These are phyloP conservation scores for Ustilago loliicola DNA, from an alignment of 1,284 basidiomycete genomes.

Conservation along the genomic window DNA sequence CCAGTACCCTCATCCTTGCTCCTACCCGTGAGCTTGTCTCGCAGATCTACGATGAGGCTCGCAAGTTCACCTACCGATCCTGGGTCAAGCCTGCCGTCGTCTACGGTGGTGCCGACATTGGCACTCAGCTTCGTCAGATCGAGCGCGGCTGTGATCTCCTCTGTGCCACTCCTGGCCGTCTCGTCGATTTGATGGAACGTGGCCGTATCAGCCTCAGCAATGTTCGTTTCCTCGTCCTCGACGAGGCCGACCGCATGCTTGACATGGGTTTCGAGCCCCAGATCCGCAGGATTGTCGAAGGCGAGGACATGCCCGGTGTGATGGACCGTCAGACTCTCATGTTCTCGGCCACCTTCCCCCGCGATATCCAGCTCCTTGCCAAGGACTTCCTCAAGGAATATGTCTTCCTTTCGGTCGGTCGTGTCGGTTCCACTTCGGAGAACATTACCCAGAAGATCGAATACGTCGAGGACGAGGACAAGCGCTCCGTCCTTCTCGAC, in stretches of 20 bases:
- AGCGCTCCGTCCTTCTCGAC: conserved; percentile 95
- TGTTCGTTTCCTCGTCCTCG: conserved; percentile 96
- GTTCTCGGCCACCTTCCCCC: conserved; percentile 99
- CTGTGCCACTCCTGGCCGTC: conserved; percentile 97
- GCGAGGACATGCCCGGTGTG: conserved; percentile 96
- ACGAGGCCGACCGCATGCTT: conserved; percentile 99
- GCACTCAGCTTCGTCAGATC: conserved; percentile 90
- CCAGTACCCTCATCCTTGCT: conserved; percentile 94
- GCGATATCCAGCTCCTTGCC: conserved; percentile 97
- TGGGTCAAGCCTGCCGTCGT: conserved; percentile 99
- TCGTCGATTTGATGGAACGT: conserved; percentile 98
- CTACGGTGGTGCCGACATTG: conserved; percentile 99
- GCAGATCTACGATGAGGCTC: conserved; percentile 98
- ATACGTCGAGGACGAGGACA: conserved; percentile 97
- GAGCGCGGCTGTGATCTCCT: conserved; percentile 98
- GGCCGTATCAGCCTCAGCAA: conserved; percentile 96
- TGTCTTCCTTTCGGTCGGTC: conserved; percentile 97
- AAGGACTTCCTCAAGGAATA: conserved; percentile 86
- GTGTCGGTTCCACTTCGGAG: conserved; percentile 97
- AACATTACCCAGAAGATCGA: conserved; percentile 99
- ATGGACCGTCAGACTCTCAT: conserved; percentile 96
- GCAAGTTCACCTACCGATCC: conserved; percentile 98
- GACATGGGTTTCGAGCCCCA: conserved; percentile 99
- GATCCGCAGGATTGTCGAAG: conserved; percentile 97
- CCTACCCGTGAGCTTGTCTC: conserved; percentile 98